Evolutionary conservation across 768 basidiomycete species (phyloP), one percentile per base, ranked within the genome.

Genomic region (Boletellus ananiceps): DNA sequence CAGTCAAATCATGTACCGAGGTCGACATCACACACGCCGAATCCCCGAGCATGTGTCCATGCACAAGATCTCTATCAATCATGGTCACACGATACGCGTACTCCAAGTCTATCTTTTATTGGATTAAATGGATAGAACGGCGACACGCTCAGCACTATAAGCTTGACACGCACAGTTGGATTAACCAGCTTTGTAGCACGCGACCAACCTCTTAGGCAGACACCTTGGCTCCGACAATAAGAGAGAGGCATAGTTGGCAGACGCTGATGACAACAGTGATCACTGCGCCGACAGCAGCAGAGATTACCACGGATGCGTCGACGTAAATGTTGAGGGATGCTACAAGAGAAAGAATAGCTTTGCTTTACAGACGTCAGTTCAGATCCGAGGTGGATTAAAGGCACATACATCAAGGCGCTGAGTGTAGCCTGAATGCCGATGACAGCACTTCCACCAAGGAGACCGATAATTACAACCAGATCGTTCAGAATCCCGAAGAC

Each of bases 361-460:
- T 8, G 13, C 59, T 61, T 13, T 3, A 18, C 0, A 1, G 21
- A 32, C 12, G 13, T 49, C n/a, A 50, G 49, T 12, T 4, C 3
- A 16, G 16, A 37, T 18, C 3, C n/a, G 4, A 5, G n/a, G 2
- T 2, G 16, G 8, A 27, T 14, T 15, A 6, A 5, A 25, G 32
- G 40, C 1, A 54, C 59, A 16, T 45, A 61, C 59, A 61, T 16
- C 34, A 61, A 9, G n/a, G 37, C 38, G 21, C n/a, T 5, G 19
- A 61, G 31, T 5, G 29, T 35, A 8, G 14, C 21, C 36, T 49
- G 46, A 14, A 60, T 8, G 0, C 44, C 44, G 3, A 12, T 52
- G 8, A 47, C 38, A 14, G 52, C 59, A 4, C 18, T 13, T 0
- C 3, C 13, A 4, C 49, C 47, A 2, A 60, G 44, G 8, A 8